phyloP scores from a whole-genome alignment of 139 green algal species.

The Asterochloris sp. region DNA sequence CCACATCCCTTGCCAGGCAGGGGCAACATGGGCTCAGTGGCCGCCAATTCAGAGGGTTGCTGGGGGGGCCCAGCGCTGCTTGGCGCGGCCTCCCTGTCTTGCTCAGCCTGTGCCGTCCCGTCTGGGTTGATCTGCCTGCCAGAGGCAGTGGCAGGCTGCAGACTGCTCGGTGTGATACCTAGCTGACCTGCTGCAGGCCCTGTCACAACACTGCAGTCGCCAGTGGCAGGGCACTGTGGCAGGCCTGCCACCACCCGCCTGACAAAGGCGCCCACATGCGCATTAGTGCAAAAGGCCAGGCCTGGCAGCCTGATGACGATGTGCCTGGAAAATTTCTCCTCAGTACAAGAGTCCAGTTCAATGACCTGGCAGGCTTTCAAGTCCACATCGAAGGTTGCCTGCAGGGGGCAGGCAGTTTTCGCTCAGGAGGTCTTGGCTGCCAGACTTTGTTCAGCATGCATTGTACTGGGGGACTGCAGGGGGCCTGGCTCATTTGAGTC shows the following conservation, averaged over 20 bases:
- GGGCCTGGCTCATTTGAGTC: neutral
- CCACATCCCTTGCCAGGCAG: too few species aligned
- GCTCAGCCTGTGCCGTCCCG: neutral
- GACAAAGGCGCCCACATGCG: constrained; percentile 32
- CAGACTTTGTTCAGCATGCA: neutral
- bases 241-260: constrained; percentile 21
- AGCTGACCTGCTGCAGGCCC: too few species aligned
- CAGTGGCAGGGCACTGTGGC: constrained; percentile 7
- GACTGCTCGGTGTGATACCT: neutral
- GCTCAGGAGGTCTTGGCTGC: neutral
- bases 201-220: neutral
- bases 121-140: too few species aligned
- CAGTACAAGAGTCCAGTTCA: constrained; percentile 71
- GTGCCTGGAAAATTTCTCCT: constrained; percentile 80
- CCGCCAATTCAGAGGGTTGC: too few species aligned
- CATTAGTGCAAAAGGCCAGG: constrained; percentile 10
- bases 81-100: neutral
- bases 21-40: too few species aligned
- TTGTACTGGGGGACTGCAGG: neutral
- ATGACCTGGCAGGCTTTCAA: constrained; percentile 29
- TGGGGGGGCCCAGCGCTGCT: too few species aligned
- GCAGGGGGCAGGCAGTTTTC: neutral
- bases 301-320: constrained; percentile 66
- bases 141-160: neutral
- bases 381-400: constrained; percentile 7